A percentile compares a stretch with the other conserved stretches of the same genome.
phyloP scores from a whole-genome alignment of 1,284 basidiomycete species.

The Fomes fomentarius region DNA sequence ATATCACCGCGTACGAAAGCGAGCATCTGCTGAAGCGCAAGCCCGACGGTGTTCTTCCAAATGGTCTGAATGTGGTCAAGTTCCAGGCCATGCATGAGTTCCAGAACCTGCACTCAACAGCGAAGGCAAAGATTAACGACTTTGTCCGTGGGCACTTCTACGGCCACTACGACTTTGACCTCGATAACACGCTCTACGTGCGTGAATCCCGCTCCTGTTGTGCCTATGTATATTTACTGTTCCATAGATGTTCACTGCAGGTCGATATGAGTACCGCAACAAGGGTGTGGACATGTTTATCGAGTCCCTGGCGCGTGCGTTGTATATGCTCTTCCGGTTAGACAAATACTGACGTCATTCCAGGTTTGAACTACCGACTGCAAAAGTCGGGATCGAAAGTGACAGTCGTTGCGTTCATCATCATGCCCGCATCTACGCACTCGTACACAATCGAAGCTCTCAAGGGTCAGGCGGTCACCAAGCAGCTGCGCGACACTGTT shows the following conservation, averaged over 20 bases:
- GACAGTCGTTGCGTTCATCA: conserved; percentile 97
- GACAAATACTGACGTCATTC: neutral
- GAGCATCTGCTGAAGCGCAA: conserved; percentile 98
- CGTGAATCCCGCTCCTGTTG: too few species aligned
- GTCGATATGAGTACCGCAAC: conserved; percentile 98
- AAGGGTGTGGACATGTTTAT: conserved; percentile 99
- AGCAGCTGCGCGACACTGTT: conserved; percentile 94
- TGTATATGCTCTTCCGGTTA: conserved; percentile 3
- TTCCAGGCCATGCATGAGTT: conserved; percentile 96
- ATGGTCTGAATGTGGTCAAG: conserved; percentile 98
- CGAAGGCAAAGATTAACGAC: conserved; percentile 97
- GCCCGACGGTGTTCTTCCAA: conserved; percentile 97
- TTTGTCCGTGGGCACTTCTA: conserved; percentile 98
- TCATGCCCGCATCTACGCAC: conserved; percentile 96
- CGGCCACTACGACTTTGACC: conserved; percentile 94
- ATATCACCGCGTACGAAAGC: conserved; percentile 96
- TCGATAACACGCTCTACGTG: conserved; percentile 95
- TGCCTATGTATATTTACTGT: too few species aligned
- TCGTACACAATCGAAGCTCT: conserved; percentile 98
- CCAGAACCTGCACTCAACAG: conserved; percentile 92
- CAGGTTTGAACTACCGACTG: conserved; percentile 84
- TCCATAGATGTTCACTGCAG: conserved; percentile 95
- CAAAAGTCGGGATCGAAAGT: conserved; percentile 79
- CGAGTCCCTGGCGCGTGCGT: conserved; percentile 86
- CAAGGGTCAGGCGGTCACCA: conserved; percentile 97